These are phyloP conservation scores for Terfezia claveryi DNA, from an alignment of 495 filamentous ascomycete genomes.

Conservation along the genomic window DNA sequence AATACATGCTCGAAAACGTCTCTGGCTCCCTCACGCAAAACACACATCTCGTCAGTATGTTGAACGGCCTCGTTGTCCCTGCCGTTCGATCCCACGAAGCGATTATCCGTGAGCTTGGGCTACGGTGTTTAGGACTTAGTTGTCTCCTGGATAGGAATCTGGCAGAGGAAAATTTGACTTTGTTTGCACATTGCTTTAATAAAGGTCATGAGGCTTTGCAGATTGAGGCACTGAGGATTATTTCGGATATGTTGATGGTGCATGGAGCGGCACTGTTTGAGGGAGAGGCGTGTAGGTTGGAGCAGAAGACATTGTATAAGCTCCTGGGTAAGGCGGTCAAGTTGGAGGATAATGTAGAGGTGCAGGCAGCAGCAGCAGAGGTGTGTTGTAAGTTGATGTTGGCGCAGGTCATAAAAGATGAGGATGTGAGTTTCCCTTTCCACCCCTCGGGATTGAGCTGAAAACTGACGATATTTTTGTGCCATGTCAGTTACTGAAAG, in stretches of 20 bases:
- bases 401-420: constrained; percentile 39
- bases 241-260: constrained; percentile 79
- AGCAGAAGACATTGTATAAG: constrained; percentile 10
- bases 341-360: constrained; percentile 40
- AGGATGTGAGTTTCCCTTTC: constrained; percentile 21
- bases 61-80: constrained; percentile 89
- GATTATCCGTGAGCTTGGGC: constrained; percentile 70
- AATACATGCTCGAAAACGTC: constrained; percentile 90
- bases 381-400: constrained; percentile 75
- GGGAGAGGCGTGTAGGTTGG: constrained; percentile 18
- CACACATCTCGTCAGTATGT: constrained; percentile 69
- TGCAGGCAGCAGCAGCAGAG: constrained; percentile 62
- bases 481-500: constrained; percentile 48
- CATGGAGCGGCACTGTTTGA: constrained; percentile 53
- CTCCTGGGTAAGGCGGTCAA: constrained; percentile 41
- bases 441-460: neutral
- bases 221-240: constrained; percentile 69
- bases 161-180: constrained; percentile 74
- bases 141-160: constrained; percentile 77
- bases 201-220: constrained; percentile 81
- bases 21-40: constrained; percentile 66
- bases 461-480: neutral
- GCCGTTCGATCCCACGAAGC: constrained; percentile 85
- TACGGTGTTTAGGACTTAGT: constrained; percentile 75
- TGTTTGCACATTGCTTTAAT: constrained; percentile 89